Conservation (phyloP, 2,329 filamentous ascomycete genomes). For the Calycina marina region DNA sequence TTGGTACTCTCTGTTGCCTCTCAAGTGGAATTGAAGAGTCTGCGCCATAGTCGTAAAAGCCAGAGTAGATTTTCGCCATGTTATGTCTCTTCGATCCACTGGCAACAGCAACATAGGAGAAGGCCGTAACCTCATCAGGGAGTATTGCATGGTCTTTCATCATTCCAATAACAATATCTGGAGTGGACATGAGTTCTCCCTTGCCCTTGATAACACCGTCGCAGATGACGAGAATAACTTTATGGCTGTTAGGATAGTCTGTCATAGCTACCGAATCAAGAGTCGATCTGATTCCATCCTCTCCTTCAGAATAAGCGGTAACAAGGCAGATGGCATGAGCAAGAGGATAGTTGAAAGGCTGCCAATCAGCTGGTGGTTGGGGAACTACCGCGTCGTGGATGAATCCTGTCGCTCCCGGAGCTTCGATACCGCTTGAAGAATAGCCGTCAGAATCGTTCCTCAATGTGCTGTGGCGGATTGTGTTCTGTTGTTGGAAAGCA, state of each 20-base stretch:
- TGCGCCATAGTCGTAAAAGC: slow-evolving; percentile 92
- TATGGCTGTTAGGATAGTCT: slow-evolving; percentile 98
- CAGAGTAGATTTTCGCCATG: slow-evolving; percentile 97
- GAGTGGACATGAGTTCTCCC: slow-evolving; percentile 74
- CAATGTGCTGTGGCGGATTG: slow-evolving; percentile 50
- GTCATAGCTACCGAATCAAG: slow-evolving; percentile 94
- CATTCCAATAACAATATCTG: slow-evolving; percentile 83
- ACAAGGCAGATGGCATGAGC: slow-evolving; percentile 90
- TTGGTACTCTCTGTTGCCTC: slow-evolving; percentile 91
- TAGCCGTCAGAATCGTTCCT: slow-evolving; percentile 39
- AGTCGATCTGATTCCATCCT: slow-evolving; percentile 81
- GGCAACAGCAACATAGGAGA: slow-evolving; percentile 92
- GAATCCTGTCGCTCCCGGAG: slow-evolving; percentile 77
- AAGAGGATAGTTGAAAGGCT: slow-evolving; percentile 89
- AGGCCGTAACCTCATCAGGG: slow-evolving; percentile 71
- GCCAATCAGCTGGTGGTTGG: slow-evolving; percentile 91
- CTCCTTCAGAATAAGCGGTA: slow-evolving; percentile 93
- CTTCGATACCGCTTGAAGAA: slow-evolving; percentile 43
- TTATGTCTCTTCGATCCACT: slow-evolving; percentile 96
- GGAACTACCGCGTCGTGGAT: slow-evolving; percentile 93
- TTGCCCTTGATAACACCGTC: slow-evolving; percentile 96
- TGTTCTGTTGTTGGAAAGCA: slow-evolving; percentile 55
- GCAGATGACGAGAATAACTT: slow-evolving; percentile 89
- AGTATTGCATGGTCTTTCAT: slow-evolving; percentile 79
- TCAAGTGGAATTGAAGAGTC: slow-evolving; percentile 66